These are phyloP conservation scores for Kwoniella botswanensis DNA, from an alignment of 768 basidiomycete genomes.

Conservation along the genomic window DNA sequence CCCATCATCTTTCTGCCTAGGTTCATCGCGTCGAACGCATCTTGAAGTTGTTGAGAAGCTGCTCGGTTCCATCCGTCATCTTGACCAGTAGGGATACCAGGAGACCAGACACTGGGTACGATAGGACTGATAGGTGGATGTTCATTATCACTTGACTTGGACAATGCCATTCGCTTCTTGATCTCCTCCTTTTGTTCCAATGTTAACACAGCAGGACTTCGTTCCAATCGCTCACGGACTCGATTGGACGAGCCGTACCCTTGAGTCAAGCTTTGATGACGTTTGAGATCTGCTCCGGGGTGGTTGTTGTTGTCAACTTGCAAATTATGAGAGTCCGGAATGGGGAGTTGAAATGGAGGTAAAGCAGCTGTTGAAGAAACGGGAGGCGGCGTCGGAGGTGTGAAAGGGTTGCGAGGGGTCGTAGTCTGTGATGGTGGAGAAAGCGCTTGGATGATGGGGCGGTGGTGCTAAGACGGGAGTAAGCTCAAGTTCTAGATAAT, in stretches of 20 bases:
- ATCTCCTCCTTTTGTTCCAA: constrained; percentile 40
- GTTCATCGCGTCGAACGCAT: constrained; percentile 56
- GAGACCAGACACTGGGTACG: constrained; percentile 46
- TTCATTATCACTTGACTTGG: constrained; percentile 21
- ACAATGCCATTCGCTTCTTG: constrained; percentile 10
- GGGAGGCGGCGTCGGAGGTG: constrained; percentile 43
- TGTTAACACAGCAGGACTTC: constrained; percentile 36
- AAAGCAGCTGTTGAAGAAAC: constrained; percentile 48
- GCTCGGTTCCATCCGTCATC: constrained; percentile 49
- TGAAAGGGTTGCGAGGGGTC: constrained; percentile 41
- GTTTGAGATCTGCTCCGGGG: constrained; percentile 41
- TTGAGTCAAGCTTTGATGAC: constrained; percentile 49
- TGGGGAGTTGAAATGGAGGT: constrained; percentile 41
- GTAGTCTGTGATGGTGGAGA: constrained; percentile 31
- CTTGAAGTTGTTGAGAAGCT: constrained; percentile 41
- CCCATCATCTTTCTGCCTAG: constrained; percentile 42
- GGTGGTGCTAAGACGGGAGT: constrained; percentile 12
- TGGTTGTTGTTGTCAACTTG: constrained; percentile 2
- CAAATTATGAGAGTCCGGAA: constrained; percentile 2
- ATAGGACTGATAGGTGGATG: constrained; percentile 50
- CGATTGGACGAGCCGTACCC: constrained; percentile 38
- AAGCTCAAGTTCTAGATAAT: not conserved
- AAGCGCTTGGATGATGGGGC: constrained; percentile 15
- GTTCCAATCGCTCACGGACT: constrained; percentile 42
- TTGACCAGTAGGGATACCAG: constrained; percentile 21